Evolutionary conservation across 1,284 basidiomycete genomes (phyloP), one percentile per base, ranked within the genome.

Genomic region (Sparassis latifolia): DNA sequence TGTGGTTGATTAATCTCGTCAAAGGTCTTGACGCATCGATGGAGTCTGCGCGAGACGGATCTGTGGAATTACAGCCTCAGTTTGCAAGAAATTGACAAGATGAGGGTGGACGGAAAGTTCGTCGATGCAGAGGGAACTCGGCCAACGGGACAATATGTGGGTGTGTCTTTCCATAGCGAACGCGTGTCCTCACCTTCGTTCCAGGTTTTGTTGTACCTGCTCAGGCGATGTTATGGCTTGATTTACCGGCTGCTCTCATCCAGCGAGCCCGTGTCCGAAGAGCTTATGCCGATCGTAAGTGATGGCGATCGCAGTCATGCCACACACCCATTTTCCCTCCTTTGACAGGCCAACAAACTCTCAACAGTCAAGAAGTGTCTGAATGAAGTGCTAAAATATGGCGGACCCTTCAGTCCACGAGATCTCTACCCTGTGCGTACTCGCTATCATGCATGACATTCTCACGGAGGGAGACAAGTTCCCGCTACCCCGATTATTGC

Each of bases 241-340:
- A 95, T 97, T 60, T 98, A 97, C 70, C 82, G 89, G 31, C 71
- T 99, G 46, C 82, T 99, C 57, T 95, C 94, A 29, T 95, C 94
- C n/a, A 94, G 91, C 51, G 96, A 98, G 70, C 97, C 97, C 0
- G 94, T 99, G n/a, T 97, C 93, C 0, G 95, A 97, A 67, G 95
- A 98, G 67, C 73, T 98, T 33, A 97, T 97, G 88, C 95, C 95
- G 4, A 83, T 97, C 52, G 96, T 96, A 69, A 58, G 85, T 62
- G 55, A 45, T 52, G 33, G 6, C 47, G 46, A 2, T 2, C 5
- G 39, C 5, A 27, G 10, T 27, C 45, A 7, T 33, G 27, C 40
- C 7, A 33, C 12, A 30, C 29, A 7, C 2, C 29, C 5, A 49
- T 33, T 37, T 42, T 40, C 44, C 49, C 10, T 55, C 20, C 28